A percentile compares a stretch with the other conserved stretches of the same genome.
Conservation (phyloP, 441 rosid species). For the Eutrema salsugineum region DNA sequence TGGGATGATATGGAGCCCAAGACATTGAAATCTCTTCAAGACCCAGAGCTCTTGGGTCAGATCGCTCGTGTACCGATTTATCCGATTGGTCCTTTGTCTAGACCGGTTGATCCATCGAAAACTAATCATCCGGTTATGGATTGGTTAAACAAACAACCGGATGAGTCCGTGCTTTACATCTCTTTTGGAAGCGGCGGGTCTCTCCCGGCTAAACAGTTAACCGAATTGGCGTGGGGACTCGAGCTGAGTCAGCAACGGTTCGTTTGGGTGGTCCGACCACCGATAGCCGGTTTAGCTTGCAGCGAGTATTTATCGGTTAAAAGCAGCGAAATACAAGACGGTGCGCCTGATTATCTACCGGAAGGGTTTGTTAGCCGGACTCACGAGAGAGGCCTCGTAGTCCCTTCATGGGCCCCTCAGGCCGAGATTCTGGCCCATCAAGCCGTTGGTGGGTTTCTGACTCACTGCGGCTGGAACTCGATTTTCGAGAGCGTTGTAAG, state of each 20-base stretch:
- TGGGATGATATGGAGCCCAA: conserved; percentile 34
- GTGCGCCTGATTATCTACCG: conserved; percentile 29
- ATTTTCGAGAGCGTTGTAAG: conserved; percentile 33
- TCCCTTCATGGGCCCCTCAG: conserved; percentile 29
- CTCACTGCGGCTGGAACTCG: conserved; percentile 37
- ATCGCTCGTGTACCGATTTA: conserved; percentile 30
- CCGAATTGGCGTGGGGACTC: conserved; percentile 46
- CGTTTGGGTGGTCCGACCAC: conserved; percentile 42
- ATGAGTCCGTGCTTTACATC: conserved; percentile 37
- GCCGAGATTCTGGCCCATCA: conserved; percentile 16
- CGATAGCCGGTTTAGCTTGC: conserved; percentile 2
- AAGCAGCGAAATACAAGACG: not conserved
- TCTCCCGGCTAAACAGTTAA: conserved; percentile 36
- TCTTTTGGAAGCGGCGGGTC: conserved; percentile 49
- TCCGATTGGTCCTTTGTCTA: conserved; percentile 38
- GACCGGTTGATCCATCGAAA: conserved; percentile 21
- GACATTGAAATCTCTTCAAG: conserved; percentile 29
- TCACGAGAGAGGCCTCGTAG: conserved; percentile 16
- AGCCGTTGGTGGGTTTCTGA: conserved; percentile 31
- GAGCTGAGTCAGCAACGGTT: conserved; percentile 45
- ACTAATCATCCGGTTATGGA: conserved; percentile 25
- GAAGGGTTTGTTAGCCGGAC: conserved; percentile 26
- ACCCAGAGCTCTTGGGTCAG: conserved; percentile 16
- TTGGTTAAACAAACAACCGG: conserved; percentile 43
- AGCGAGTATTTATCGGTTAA: conserved; percentile 20